Evolutionary conservation across 805 yeast species (phyloP).

Genomic region (Candida cerambycidarum): DNA sequence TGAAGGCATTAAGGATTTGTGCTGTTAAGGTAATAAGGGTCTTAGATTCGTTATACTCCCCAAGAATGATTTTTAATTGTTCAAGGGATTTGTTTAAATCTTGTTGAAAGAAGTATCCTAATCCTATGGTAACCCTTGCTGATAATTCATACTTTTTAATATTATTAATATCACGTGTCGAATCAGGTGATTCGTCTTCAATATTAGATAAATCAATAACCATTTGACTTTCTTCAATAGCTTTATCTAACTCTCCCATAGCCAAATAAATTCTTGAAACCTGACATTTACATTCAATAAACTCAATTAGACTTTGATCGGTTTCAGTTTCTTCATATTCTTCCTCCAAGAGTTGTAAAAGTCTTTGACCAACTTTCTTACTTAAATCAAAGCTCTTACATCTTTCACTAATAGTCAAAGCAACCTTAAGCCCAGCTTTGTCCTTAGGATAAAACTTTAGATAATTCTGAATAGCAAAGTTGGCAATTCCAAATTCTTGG

Average conservation of each 20-base stretch:
- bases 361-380: slow-evolving; percentile 40
- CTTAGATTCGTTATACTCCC: slow-evolving; percentile 52
- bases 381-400: slow-evolving; percentile 63
- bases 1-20: slow-evolving; percentile 75
- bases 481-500: slow-evolving; percentile 68
- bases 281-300: slow-evolving; percentile 64
- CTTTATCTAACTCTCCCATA: slow-evolving; percentile 48
- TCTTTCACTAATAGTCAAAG: slow-evolving; percentile 64
- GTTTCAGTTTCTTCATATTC: slow-evolving; percentile 58
- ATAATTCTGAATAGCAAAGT: slow-evolving; percentile 63
- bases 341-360: slow-evolving; percentile 52
- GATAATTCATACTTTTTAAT: slow-evolving; percentile 43
- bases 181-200: slow-evolving; percentile 18
- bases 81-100: slow-evolving; percentile 66
- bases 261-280: slow-evolving; percentile 73
- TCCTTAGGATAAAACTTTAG: slow-evolving; percentile 63
- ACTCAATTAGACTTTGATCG: slow-evolving; percentile 45
- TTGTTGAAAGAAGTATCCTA: slow-evolving; percentile 62
- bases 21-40: slow-evolving; percentile 71
- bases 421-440: slow-evolving; percentile 53
- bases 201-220: slow-evolving; percentile 50
- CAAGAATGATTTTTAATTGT: slow-evolving; percentile 64
- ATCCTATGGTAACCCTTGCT: slow-evolving; percentile 67
- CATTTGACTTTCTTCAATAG: slow-evolving; percentile 60
- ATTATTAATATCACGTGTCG: too few species aligned